Percentiles rank a stretch among this genome's conserved stretches.
Conservation (phyloP, 108 stramenopile species). For the Skeletonema marinoi region DNA sequence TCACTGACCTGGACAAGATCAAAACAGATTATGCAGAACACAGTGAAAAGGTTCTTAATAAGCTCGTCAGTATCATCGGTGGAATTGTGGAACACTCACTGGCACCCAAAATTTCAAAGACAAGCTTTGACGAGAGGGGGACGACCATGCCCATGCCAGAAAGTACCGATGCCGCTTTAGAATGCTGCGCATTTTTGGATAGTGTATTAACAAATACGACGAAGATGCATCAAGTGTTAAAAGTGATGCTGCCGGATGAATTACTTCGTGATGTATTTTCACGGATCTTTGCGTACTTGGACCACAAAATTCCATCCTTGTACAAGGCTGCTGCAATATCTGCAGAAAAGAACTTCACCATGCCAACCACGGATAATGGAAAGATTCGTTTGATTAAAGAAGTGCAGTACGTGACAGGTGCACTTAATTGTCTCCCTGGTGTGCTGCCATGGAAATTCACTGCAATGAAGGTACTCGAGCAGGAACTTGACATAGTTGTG, state of each 20-base stretch:
- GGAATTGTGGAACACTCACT: constrained; percentile 90
- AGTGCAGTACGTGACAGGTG: constrained; percentile 63
- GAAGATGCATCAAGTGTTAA: constrained; percentile 95
- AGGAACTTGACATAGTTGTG: constrained; percentile 53
- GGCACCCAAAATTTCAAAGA: constrained; percentile 65
- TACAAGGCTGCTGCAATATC: constrained; percentile 55
- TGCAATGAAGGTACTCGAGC: constrained; percentile 67
- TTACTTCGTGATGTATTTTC: constrained; percentile 93
- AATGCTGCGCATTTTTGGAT: constrained; percentile 85
- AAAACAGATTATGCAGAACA: constrained; percentile 89
- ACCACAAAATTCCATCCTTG: constrained; percentile 72
- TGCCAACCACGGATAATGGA: constrained; percentile 74
- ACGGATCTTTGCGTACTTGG: constrained; percentile 90
- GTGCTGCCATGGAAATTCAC: constrained; percentile 88
- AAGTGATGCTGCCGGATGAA: constrained; percentile 83
- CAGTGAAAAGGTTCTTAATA: constrained; percentile 90
- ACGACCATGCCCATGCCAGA: constrained; percentile 29
- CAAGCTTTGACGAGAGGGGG: constrained; percentile 76
- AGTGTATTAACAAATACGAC: constrained; percentile 85
- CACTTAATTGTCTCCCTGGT: constrained; percentile 67
- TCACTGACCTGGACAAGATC: constrained; percentile 91
- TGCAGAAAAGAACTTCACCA: constrained; percentile 45
- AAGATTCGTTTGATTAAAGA: constrained; percentile 74
- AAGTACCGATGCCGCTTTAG: constrained; percentile 14
- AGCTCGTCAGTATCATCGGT: constrained; percentile 96